Evolutionary conservation across 2,329 filamentous ascomycete genomes (phyloP).

Genomic region (Trichoderma sp.): DNA sequence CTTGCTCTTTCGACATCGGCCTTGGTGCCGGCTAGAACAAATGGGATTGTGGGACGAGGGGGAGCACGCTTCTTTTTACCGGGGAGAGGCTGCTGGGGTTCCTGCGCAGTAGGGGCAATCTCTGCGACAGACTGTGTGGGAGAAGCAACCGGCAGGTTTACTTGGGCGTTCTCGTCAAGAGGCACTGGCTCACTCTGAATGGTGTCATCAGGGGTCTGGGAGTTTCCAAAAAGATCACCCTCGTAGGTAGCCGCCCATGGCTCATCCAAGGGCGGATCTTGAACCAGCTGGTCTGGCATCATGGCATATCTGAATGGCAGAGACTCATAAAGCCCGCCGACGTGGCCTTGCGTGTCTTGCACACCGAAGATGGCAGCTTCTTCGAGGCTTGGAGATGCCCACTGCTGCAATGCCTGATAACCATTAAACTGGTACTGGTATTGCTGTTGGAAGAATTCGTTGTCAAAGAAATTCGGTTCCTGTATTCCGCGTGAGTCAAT

Average conservation of each 20-base stretch:
- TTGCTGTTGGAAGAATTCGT: background rate
- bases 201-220: background rate
- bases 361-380: background rate
- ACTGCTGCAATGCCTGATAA: background rate
- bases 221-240: background rate
- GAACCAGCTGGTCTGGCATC: background rate
- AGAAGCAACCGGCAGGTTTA: background rate
- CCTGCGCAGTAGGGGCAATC: background rate
- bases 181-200: background rate
- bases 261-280: background rate
- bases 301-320: background rate
- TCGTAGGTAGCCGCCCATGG: background rate
- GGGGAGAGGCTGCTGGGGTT: background rate
- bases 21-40: background rate
- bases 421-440: background rate
- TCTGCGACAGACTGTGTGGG: background rate
- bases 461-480: constrained; percentile 13
- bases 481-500: background rate
- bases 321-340: background rate
- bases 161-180: background rate
- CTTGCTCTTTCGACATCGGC: background rate
- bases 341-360: background rate
- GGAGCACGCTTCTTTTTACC: background rate
- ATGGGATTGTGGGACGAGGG: background rate
- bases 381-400: background rate